Conservation (phyloP, 2,329 filamentous ascomycete genomes). For the Fusarium multiceps region DNA sequence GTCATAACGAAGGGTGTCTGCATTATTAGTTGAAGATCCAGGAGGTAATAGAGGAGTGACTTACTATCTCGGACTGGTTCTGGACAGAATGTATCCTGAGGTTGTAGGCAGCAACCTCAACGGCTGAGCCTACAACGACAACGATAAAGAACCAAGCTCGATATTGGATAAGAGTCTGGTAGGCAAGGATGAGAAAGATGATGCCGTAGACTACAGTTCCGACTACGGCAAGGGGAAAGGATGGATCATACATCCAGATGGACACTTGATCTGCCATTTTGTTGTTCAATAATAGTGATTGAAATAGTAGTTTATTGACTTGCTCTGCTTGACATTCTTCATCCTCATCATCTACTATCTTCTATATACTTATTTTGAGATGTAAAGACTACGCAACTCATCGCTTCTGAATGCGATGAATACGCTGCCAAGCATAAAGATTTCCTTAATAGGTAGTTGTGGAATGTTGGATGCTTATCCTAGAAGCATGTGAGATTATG, state of each 20-base stretch:
- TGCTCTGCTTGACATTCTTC: background rate
- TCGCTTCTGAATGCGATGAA: conserved; percentile 35
- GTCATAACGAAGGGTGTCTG: conserved; percentile 54
- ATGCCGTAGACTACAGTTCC: conserved; percentile 56
- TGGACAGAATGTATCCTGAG: conserved; percentile 53
- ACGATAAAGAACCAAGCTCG: conserved; percentile 57
- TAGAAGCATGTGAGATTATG: background rate
- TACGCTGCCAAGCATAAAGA: conserved; percentile 5
- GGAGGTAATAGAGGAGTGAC: background rate
- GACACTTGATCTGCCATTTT: conserved; percentile 39
- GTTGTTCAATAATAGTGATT: background rate
- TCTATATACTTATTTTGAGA: conserved; percentile 13
- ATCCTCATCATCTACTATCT: background rate
- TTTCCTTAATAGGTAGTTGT: background rate
- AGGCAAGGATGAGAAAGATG: conserved; percentile 52
- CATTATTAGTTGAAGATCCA: background rate
- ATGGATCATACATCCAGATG: conserved; percentile 60
- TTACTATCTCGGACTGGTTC: conserved; percentile 50
- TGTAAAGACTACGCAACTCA: conserved; percentile 14
- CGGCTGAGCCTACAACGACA: conserved; percentile 54
- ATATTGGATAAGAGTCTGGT: conserved; percentile 56
- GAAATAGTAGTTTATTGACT: background rate
- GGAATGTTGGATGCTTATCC: background rate
- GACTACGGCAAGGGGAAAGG: conserved; percentile 55
- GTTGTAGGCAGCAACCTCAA: conserved; percentile 58